A percentile compares a stretch with the other conserved stretches of the same genome.
Evolutionary conservation across 768 basidiomycete genomes (phyloP).

Genomic region (Thelephora ganbajun): DNA sequence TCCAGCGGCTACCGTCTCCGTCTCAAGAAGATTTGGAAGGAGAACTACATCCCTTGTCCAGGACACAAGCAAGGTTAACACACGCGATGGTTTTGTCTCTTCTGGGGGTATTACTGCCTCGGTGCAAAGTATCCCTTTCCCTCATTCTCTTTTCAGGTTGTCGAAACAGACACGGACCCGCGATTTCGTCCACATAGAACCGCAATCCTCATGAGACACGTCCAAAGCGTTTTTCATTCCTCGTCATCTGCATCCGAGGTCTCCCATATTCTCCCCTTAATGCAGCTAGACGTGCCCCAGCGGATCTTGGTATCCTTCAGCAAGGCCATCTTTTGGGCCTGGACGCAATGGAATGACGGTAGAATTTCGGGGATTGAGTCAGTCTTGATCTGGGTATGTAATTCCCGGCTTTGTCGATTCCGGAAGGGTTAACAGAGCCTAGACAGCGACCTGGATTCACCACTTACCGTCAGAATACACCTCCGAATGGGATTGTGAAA

Average conservation of each 20-base stretch:
- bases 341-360: slow-evolving; percentile 47
- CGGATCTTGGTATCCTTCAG: slow-evolving; percentile 47
- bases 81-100: slow-evolving; percentile 23
- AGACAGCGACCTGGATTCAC: slow-evolving; percentile 44
- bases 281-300: slow-evolving; percentile 27
- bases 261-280: slow-evolving; percentile 6
- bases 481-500: too few species aligned
- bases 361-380: slow-evolving; percentile 34
- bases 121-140: background rate
- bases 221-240: slow-evolving; percentile 26
- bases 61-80: slow-evolving; percentile 15
- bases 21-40: background rate
- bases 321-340: slow-evolving; percentile 44
- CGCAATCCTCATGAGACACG: slow-evolving; percentile 27
- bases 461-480: slow-evolving; percentile 17
- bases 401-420: background rate
- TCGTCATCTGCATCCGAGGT: slow-evolving; percentile 7
- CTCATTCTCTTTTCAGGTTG: background rate
- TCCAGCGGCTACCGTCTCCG: background rate
- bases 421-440: background rate
- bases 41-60: background rate
- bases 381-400: slow-evolving; percentile 33
- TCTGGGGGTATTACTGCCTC: slow-evolving; percentile 17
- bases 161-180: slow-evolving; percentile 1
- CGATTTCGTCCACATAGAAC: slow-evolving; percentile 20